A percentile compares a stretch with the other conserved stretches of the same genome.
phyloP scores from a whole-genome alignment of 1,284 basidiomycete genomes.

The Moesziomyces parantarcticus region DNA sequence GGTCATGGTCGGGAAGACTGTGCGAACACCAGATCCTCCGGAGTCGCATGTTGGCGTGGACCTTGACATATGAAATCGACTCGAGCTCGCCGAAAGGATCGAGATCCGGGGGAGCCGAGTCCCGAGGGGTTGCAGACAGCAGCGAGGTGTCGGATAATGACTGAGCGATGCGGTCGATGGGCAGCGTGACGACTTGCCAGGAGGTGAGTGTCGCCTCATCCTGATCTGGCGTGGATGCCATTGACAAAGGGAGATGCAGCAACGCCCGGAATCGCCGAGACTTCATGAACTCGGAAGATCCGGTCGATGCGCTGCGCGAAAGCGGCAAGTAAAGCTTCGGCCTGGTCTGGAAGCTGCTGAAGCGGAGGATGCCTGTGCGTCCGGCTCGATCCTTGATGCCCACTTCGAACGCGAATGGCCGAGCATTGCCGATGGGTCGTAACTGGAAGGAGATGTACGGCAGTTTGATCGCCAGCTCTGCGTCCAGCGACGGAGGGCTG shows the following conservation, averaged over 20 bases:
- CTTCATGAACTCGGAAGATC: not conserved
- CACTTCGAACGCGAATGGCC: conserved; percentile 80
- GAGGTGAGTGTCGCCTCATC: conserved; percentile 23
- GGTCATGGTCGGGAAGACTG: conserved; percentile 26
- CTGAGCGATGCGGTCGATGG: conserved; percentile 10
- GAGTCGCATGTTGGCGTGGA: conserved; percentile 27
- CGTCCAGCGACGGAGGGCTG: conserved; percentile 66
- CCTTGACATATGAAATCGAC: conserved; percentile 17
- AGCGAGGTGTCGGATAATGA: conserved; percentile 10
- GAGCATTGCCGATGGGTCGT: conserved; percentile 72
- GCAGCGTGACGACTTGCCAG: conserved; percentile 34
- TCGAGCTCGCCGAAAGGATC: conserved; percentile 17
- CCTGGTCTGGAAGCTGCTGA: conserved; percentile 83
- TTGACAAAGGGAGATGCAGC: conserved; percentile 15
- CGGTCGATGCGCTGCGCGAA: conserved; percentile 38
- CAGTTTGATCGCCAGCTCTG: conserved; percentile 75
- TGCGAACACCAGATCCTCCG: conserved; percentile 33
- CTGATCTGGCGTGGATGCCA: conserved; percentile 6
- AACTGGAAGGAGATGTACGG: conserved; percentile 81
- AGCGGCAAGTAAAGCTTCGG: conserved; percentile 12
- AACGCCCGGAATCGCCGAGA: not conserved
- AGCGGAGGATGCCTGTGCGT: conserved; percentile 75
- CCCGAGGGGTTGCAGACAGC: not conserved
- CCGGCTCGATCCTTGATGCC: conserved; percentile 77
- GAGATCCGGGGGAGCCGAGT: not conserved